phyloP scores from a whole-genome alignment of 208 protist species.

The Acanthamoeba lenticulata region DNA sequence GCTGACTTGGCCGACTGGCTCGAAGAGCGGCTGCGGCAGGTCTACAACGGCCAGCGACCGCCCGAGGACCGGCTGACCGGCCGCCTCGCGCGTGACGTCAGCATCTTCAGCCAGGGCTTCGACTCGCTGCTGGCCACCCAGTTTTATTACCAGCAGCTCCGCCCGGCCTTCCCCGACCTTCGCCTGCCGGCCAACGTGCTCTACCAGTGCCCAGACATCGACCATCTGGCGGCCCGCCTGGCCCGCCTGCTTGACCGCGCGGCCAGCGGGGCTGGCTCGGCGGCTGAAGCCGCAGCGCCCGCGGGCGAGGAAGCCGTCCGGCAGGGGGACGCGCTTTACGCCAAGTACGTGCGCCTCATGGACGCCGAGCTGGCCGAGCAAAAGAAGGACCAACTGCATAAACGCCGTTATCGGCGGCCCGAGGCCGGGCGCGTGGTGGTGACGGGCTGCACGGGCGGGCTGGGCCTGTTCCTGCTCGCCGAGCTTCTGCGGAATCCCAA shows the following conservation, averaged over 20 bases:
- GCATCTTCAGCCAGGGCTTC: constrained; percentile 22
- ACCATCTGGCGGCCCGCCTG: neutral
- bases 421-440: neutral
- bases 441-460: neutral
- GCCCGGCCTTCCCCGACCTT: neutral
- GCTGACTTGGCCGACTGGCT: neutral
- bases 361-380: neutral
- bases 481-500: neutral
- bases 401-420: neutral
- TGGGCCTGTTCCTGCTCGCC: neutral
- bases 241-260: neutral
- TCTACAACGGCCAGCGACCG: neutral
- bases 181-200: neutral
- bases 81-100: neutral
- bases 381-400: neutral
- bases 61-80: neutral
- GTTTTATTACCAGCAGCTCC: neutral
- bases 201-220: neutral
- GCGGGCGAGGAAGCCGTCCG: neutral
- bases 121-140: constrained; percentile 3
- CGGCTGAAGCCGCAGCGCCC: neutral
- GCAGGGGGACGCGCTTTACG: neutral
- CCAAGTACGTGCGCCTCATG: neutral
- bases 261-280: neutral
- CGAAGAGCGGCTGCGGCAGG: neutral